phyloP scores from a whole-genome alignment of 352 stramenopile genomes.

The Phytophthora quininea region DNA sequence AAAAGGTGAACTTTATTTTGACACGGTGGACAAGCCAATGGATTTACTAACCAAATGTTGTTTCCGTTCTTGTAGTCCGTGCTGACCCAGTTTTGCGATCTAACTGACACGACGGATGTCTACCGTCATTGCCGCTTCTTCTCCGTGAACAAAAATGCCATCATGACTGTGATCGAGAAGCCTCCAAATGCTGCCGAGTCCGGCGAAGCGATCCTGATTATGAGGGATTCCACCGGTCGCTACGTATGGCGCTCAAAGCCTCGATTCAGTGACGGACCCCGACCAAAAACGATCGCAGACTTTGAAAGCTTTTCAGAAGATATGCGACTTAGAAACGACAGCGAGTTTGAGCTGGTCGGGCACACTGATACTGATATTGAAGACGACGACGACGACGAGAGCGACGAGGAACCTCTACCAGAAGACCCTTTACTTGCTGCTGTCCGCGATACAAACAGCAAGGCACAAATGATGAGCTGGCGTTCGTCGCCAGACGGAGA shows the following conservation, averaged over 20 bases:
- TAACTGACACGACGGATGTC: conserved; percentile 47
- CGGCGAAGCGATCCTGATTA: conserved; percentile 74
- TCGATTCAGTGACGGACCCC: conserved; percentile 60
- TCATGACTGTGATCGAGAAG: conserved; percentile 86
- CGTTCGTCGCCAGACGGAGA: conserved; percentile 33
- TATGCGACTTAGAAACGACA: conserved; percentile 15
- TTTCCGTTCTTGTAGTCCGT: conserved; percentile 41
- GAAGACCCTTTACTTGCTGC: conserved; percentile 66
- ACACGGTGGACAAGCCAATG: too few relatives aligned
- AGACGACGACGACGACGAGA: conserved; percentile 39
- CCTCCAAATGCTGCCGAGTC: conserved; percentile 42
- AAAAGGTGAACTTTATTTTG: conserved; percentile 49
- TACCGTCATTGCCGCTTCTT: conserved; percentile 79
- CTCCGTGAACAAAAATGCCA: conserved; percentile 78
- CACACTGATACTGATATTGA: conserved; percentile 34
- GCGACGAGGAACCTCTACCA: conserved; percentile 30
- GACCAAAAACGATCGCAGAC: conserved; percentile 58
- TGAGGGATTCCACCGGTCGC: conserved; percentile 76
- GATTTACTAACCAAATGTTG: too few relatives aligned
- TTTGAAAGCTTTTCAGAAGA: conserved; percentile 71
- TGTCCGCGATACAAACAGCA: conserved; percentile 65
- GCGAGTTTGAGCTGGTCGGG: conserved; percentile 29
- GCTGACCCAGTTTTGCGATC: conserved; percentile 59
- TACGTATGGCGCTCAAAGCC: conserved; percentile 85
- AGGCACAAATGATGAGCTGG: conserved; percentile 80